phyloP scores from a whole-genome alignment of 345 rosid species.

The Populus euphratica region DNA sequence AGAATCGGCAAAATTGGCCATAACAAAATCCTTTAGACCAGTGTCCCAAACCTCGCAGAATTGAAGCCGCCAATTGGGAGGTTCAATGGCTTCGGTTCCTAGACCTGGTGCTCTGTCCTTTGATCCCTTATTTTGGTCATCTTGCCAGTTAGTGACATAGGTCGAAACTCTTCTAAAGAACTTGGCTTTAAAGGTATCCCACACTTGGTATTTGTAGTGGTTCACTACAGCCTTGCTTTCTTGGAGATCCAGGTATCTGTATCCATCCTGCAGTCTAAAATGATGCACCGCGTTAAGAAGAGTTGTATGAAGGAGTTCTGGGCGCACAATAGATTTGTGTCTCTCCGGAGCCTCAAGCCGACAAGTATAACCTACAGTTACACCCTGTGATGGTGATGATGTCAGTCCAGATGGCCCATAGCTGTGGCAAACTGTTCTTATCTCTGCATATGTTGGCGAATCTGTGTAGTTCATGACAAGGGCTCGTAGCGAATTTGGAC shows the following conservation, averaged over 20 bases:
- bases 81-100: slow-evolving; percentile 87
- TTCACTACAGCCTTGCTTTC: slow-evolving; percentile 66
- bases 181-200: slow-evolving; percentile 87
- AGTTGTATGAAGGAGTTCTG: slow-evolving; percentile 48
- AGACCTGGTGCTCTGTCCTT: slow-evolving; percentile 93
- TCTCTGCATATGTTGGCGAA: slow-evolving; percentile 55
- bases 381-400: slow-evolving; percentile 62
- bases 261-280: slow-evolving; percentile 58
- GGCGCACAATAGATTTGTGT: slow-evolving; percentile 79
- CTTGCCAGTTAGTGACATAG: slow-evolving; percentile 92
- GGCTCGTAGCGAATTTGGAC: slow-evolving; percentile 51
- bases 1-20: slow-evolving; percentile 71
- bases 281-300: slow-evolving; percentile 93
- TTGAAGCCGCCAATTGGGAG: slow-evolving; percentile 65
- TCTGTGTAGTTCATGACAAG: slow-evolving; percentile 71
- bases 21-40: slow-evolving; percentile 71
- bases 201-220: slow-evolving; percentile 94
- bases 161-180: slow-evolving; percentile 90
- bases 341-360: slow-evolving; percentile 80
- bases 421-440: slow-evolving; percentile 82
- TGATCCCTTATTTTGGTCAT: slow-evolving; percentile 82
- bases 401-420: slow-evolving; percentile 90
- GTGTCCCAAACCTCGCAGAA: slow-evolving; percentile 99
- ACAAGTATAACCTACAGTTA: slow-evolving; percentile 84
- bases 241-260: slow-evolving; percentile 53